Evolutionary conservation across 306 rosid genomes (phyloP), one percentile per base, ranked within the genome.

Genomic region (Macrotyloma uniflorum): DNA sequence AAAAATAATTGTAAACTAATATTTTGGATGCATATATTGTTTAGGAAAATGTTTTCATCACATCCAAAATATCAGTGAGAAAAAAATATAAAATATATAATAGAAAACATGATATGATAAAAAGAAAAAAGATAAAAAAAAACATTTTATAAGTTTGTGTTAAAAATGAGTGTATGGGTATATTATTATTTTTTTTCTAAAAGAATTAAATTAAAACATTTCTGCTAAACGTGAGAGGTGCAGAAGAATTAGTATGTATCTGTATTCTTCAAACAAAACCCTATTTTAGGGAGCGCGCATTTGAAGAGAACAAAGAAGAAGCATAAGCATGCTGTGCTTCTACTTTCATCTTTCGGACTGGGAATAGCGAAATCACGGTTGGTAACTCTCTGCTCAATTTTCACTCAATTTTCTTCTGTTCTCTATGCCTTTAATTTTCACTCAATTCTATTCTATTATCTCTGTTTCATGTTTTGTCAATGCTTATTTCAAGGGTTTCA

Each of bases 401-500:
- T 36, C 11, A 38, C 19, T 20, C 46, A 65, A 65, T 66, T 6
- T 30, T 36, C 30, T 66, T 12, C 18, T 19, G 7, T 64, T 63
- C 0, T 62, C 0, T 8, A 3, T 32, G 68, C 22, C 23, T 32
- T 64, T 30, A 64, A 64, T 38, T 65, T 16, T 2, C 24, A 1
- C 9, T 64, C 33, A 2, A 18, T 64, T 35, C 16, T 58, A 5
- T 26, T 26, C 0, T 64, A 1, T 63, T 42, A 15, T 42, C 5
- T 42, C 1, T 35, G 20, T 38, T 65, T 36, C 32, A 11, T 65
- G 10, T 38, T 63, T 19, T 20, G 8, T 26, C 49, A 65, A 40
- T 65, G 30, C 46, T 38, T 67, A 20, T 38, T 67, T 67, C 55
- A 24, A 67, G 53, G 72, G 20, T 67, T 67, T 22, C 72, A 13